Base-by-base conservation (phyloP, 2,329 filamentous ascomycete genomes). In the Pestalotiopsis sp. region DNA sequence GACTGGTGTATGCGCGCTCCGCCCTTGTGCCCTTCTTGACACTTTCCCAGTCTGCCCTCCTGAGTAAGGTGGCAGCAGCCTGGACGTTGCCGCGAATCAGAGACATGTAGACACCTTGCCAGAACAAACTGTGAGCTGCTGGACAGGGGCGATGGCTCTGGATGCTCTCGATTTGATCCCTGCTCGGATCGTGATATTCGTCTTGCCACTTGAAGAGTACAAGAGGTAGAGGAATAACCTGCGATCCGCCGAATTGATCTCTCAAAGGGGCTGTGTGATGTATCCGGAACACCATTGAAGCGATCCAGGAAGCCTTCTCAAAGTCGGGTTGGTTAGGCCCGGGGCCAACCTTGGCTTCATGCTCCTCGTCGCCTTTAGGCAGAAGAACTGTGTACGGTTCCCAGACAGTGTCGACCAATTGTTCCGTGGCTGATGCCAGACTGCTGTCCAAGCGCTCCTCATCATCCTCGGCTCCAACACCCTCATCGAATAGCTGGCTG, bases 151-250 rank as follows among this genome's bases (percentile, higher is more conserved):
- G 85, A 73, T 90, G 82, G 36, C 85, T 84, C 70, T 88, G 83
- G 27, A 98, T 75, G 4, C 90, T 84, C 49, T 89, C 84, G 27
- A 92, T 83, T 74, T 95, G 92, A 65, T 89, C 86, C 2, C 87
- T 86, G 74, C 92, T 92, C 31, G 91, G 86, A 71, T 92, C 90
- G 76, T 97, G 93, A 75, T 93, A 88, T 17, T 86, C 85, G 67
- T 93, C 87, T 72, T 97, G 85, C 95, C 95, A 98, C 74, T 93
- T 88, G 70, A 98, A 90, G 14, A 98, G 83, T 17, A 94, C 87
- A 75, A 92, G 91, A 1, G 95, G 93, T 20, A 97, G 83, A 0
- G 93, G 86, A 2, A 84, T 84, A 49, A 68, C 70, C 60, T 65
- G 75, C 68, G 83, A 81, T 39, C 79, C 80, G 9, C 81, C 78